phyloP scores from a whole-genome alignment of 2,329 filamentous ascomycete species.

The Pestalotiopsis sp. region DNA sequence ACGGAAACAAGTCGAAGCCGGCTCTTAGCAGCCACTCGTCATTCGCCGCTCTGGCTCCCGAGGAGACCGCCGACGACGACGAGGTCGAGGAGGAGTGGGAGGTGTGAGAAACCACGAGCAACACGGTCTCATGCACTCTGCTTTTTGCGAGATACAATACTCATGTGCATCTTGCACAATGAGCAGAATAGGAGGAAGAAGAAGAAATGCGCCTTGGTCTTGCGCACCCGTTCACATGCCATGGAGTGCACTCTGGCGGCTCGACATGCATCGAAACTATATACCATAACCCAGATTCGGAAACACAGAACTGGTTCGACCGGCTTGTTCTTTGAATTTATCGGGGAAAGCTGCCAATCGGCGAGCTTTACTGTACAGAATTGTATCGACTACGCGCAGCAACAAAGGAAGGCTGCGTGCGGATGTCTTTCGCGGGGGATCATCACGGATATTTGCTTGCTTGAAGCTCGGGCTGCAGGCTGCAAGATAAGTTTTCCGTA shows the following conservation, averaged over 20 bases:
- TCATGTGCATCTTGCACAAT: background rate
- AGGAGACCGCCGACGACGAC: constrained; percentile 32
- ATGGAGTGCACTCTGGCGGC: background rate
- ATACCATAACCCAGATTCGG: background rate
- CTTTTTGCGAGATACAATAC: background rate
- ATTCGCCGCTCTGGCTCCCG: constrained; percentile 35
- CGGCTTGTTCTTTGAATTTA: background rate
- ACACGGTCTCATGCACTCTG: background rate
- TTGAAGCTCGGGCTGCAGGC: background rate
- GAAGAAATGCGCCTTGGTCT: background rate
- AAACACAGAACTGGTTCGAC: background rate
- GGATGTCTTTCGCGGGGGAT: background rate
- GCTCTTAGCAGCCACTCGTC: constrained; percentile 34
- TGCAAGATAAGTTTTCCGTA: background rate
- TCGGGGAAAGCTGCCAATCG: background rate
- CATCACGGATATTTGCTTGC: background rate
- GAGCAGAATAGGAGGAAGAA: background rate
- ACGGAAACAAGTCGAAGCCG: constrained; percentile 34
- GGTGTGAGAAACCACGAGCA: constrained; percentile 25
- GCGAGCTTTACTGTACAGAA: background rate
- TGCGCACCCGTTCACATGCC: background rate
- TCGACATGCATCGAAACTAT: background rate
- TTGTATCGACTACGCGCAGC: constrained; percentile 1
- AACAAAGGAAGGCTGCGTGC: background rate
- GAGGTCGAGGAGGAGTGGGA: constrained; percentile 37